phyloP scores from a whole-genome alignment of 768 basidiomycete genomes.

The Nidula microcarpa region DNA sequence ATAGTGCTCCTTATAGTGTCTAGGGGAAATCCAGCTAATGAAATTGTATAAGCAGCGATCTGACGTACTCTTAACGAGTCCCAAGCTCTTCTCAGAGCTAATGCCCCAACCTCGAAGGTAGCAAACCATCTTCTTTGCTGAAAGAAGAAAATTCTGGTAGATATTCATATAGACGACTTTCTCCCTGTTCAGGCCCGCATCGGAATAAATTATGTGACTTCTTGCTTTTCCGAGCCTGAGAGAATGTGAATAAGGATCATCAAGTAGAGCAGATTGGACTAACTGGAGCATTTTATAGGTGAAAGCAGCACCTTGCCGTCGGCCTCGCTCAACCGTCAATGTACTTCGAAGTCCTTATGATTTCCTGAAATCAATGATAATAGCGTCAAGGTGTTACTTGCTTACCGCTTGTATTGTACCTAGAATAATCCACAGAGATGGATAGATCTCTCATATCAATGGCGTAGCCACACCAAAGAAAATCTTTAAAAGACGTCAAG shows the following conservation, averaged over 20 bases:
- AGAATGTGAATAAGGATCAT: background rate
- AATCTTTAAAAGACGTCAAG: constrained; percentile 44
- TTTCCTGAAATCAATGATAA: background rate
- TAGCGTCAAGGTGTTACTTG: too few species aligned
- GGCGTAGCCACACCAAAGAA: constrained; percentile 91
- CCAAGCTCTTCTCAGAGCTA: constrained; percentile 33
- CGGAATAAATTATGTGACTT: constrained; percentile 78
- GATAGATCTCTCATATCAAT: constrained; percentile 78
- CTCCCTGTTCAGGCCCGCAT: constrained; percentile 62
- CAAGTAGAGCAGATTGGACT: constrained; percentile 14
- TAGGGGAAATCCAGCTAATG: constrained; percentile 16
- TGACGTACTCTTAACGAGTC: constrained; percentile 55
- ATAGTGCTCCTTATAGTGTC: constrained; percentile 64
- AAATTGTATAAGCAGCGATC: background rate
- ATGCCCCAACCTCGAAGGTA: constrained; percentile 69
- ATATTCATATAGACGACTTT: constrained; percentile 73
- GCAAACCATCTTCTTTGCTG: constrained; percentile 82
- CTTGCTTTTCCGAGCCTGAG: constrained; percentile 67
- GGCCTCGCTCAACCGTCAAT: constrained; percentile 66
- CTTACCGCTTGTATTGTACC: constrained; percentile 62
- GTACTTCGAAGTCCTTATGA: constrained; percentile 58
- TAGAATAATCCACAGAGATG: constrained; percentile 73
- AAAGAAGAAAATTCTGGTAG: constrained; percentile 80
- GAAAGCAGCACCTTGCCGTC: constrained; percentile 64
- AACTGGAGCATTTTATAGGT: constrained; percentile 73